Evolutionary conservation across 139 green algal genomes (phyloP), one percentile per base, ranked within the genome.

Genomic region (Chlamydomonas incerta): DNA sequence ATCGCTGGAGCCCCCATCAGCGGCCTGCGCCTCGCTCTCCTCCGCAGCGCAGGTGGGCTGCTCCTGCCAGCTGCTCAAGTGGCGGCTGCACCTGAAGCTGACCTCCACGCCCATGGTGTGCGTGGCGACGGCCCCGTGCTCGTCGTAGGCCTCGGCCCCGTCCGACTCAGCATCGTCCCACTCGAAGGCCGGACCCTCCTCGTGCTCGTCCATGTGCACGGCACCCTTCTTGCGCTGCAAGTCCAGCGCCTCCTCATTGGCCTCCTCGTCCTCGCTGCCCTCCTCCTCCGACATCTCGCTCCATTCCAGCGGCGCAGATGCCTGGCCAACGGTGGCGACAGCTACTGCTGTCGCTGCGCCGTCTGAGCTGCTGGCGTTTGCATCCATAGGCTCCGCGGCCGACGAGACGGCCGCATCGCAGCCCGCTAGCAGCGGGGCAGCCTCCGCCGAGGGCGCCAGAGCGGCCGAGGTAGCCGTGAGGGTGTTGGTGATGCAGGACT

Each of bases 401-500:
- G 62, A 29, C 14, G 33, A 18, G 67, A 33, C 67, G 33, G 33
- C 67, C 33, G 37, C 1, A 23, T 57, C 8, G 71, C 41, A 26
- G 11, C 15, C 4, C 71, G 13, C 8, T 41, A 8, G 41, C 14
- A 1, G 23, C 26, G 41, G 8, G 5, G 41, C 41, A 5, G 26
- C 13, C 41, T 34, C 37, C 21, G 35, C 69, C 23, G 60, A 31
- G 17, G 21, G 26, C 60, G 24, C 60, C n/a, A n/a, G n/a, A n/a
- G n/a, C n/a, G n/a, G n/a, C n/a, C 3, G 60, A n/a, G 60, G 24
- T 24, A 21, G 68, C 50, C 1, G 50, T 21, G 50, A 76, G 4
- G 11, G 80, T 79, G 28, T 66, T 76, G 33, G 66, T 68, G 65
- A 85, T 75, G 65, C 65, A 75, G 20, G 66, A 58, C 66, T 85